Base-by-base conservation (phyloP, 2,329 filamentous ascomycete genomes). In the Mycogone perniciosa region DNA sequence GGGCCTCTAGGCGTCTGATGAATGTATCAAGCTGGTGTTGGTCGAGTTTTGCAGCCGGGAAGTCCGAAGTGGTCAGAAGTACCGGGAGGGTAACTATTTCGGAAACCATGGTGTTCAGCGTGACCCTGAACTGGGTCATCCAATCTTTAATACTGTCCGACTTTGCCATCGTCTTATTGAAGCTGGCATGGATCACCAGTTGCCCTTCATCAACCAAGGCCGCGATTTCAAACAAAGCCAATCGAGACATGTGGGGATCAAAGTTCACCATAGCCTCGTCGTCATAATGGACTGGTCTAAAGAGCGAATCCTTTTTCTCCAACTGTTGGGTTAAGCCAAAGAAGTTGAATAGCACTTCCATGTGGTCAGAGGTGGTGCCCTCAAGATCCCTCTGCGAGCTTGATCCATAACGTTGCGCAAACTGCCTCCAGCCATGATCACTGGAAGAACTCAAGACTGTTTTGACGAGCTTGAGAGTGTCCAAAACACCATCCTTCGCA, bases 341-440 rank as follows among this genome's bases (percentile, higher is more conserved):
- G 52, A 75, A 79, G 57, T 79, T 78, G 63, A 79, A 76, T 0
- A 72, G 60, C 2, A 79, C 54, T 55, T 79, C 76, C 53, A 73
- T 67, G 0, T 64, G 59, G n/a, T 61, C 61, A 52, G 71, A 65
- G 1, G 20, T 20, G 20, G 2, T 3, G 20, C 20, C 20, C 20
- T 65, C 56, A 1, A 55, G 52, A 54, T 67, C 71, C 29, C 63
- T 54, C 37, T 67, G 53, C 1, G 52, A 56, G 2, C 65, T 64
- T 1, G 60, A 57, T 26, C 70, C 71, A 47, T 72, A 70, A 13
- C 57, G 59, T 0, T 66, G 64, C 2, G 67, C 59, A 7, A 53
- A 58, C 7, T 65, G 59, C 4, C 69, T 64, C 30, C 62, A 46
- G 48, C 73, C 68, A 20, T 20, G 20, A 20, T 20, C 20, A 20